phyloP scores from a whole-genome alignment of 331 rosid species.

The Ulmus americana region DNA sequence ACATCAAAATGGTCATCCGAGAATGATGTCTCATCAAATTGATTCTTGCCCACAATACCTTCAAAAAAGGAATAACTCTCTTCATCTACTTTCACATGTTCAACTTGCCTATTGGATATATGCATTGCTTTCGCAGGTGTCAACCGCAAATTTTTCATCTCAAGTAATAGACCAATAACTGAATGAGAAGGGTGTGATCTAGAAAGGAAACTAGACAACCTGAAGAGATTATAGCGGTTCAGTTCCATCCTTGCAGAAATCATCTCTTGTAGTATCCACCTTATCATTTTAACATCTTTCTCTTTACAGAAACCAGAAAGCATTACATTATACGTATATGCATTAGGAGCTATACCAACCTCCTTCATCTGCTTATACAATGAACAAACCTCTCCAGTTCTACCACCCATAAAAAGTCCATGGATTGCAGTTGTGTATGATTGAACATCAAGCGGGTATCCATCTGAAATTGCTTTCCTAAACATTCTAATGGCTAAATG shows the following conservation, averaged over 20 bases:
- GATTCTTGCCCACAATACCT: conserved; percentile 15
- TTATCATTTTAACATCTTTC: conserved; percentile 31
- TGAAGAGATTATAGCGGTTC: conserved; percentile 34
- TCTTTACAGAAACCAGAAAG: conserved; percentile 37
- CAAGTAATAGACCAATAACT: conserved; percentile 28
- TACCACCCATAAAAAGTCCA: conserved; percentile 52
- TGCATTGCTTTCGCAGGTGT: conserved; percentile 33
- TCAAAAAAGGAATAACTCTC: conserved; percentile 15
- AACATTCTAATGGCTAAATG: conserved; percentile 40
- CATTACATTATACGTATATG: conserved; percentile 41
- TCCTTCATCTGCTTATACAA: conserved; percentile 51
- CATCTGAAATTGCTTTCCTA: conserved; percentile 30
- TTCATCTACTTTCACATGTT: conserved; percentile 23
- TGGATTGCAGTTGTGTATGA: conserved; percentile 41
- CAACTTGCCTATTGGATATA: conserved; percentile 7
- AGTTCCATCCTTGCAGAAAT: conserved; percentile 41
- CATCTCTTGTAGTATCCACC: conserved; percentile 54
- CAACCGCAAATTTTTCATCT: conserved; percentile 49
- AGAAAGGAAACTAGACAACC: conserved; percentile 30
- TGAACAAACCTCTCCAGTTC: conserved; percentile 44
- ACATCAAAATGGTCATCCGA: conserved; percentile 43
- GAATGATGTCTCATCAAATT: conserved; percentile 31
- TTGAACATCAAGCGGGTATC: conserved; percentile 39
- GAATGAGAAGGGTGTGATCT: conserved; percentile 20
- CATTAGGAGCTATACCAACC: conserved; percentile 44